Evolutionary conservation across 805 yeast species (phyloP).

Genomic region (Suhomyces pyralidae): DNA sequence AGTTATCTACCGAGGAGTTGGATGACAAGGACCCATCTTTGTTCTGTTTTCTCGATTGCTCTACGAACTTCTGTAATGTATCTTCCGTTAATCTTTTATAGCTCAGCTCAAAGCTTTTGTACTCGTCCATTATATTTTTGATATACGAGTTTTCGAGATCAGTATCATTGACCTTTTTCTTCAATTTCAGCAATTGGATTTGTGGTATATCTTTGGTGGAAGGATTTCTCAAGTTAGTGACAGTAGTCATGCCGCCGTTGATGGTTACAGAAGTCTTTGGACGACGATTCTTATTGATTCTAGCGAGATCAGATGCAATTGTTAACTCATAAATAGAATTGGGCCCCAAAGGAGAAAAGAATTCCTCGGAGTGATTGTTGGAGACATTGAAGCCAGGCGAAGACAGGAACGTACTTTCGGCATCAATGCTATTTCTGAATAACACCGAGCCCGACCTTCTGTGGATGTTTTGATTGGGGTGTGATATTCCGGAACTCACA

Average conservation of each 20-base stretch:
- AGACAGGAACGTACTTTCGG: conserved; percentile 28
- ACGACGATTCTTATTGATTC: conserved; percentile 32
- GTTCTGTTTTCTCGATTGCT: conserved; percentile 10
- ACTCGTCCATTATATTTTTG: conserved; percentile 21
- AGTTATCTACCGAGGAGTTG: conserved; percentile 8
- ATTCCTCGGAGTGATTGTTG: conserved; percentile 18
- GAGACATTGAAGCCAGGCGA: conserved; percentile 22
- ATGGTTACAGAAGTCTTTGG: conserved; percentile 33
- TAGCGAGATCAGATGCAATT: conserved; percentile 52
- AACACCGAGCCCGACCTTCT: conserved; percentile 15
- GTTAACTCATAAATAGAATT: conserved; percentile 78
- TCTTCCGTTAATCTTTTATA: conserved; percentile 38
- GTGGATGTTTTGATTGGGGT: conserved; percentile 6
- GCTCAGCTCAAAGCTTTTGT: conserved; percentile 35
- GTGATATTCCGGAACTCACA: conserved; percentile 13
- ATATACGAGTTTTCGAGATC: conserved; percentile 20
- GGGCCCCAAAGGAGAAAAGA: conserved; percentile 59
- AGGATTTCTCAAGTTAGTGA: conserved; percentile 56
- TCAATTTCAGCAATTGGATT: conserved; percentile 48
- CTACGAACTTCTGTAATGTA: conserved; percentile 26
- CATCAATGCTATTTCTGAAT: conserved; percentile 29
- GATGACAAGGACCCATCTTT: conserved; percentile 4
- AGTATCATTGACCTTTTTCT: conserved; percentile 20
- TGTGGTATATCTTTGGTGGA: conserved; percentile 83
- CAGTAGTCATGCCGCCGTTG: conserved; percentile 43